Percentiles rank a stretch among this genome's conserved stretches.
Conservation (phyloP, 805 yeast genomes). For the Pichia thaimueangensis region DNA sequence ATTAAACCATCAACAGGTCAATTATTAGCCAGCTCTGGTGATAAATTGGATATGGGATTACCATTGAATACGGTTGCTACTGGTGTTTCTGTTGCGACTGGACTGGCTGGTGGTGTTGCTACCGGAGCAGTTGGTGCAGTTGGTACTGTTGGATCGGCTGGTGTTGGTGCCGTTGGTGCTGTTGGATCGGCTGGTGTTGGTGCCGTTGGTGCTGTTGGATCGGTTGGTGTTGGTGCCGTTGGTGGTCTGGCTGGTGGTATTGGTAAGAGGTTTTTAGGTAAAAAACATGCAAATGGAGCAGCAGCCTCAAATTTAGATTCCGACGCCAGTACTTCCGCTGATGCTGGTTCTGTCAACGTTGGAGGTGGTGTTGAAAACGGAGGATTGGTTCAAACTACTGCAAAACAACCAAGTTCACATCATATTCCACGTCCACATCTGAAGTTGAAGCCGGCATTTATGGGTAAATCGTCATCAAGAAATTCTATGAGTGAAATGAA, state of each 20-base stretch:
- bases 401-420: background rate
- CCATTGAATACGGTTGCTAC: background rate
- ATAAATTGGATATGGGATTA: conserved; percentile 25
- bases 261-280: background rate
- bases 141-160: conserved; percentile 33
- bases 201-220: conserved; percentile 39
- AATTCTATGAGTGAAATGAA: conserved; percentile 31
- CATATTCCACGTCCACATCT: background rate
- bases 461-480: background rate
- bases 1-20: conserved; percentile 53
- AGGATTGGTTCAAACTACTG: background rate
- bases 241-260: conserved; percentile 27
- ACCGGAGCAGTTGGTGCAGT: conserved; percentile 38
- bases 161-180: conserved; percentile 37
- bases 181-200: conserved; percentile 24
- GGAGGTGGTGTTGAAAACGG: background rate
- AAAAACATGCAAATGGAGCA: background rate
- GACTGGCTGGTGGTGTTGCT: conserved; percentile 39
- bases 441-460: background rate
- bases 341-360: background rate
- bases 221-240: conserved; percentile 40
- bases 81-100: conserved; percentile 37
- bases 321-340: background rate
- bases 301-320: background rate
- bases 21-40: conserved; percentile 37